A percentile compares a stretch with the other conserved stretches of the same genome.
These are phyloP conservation scores for Camptophora hylomeconis DNA, from an alignment of 2,329 filamentous ascomycete genomes.

Conservation along the genomic window DNA sequence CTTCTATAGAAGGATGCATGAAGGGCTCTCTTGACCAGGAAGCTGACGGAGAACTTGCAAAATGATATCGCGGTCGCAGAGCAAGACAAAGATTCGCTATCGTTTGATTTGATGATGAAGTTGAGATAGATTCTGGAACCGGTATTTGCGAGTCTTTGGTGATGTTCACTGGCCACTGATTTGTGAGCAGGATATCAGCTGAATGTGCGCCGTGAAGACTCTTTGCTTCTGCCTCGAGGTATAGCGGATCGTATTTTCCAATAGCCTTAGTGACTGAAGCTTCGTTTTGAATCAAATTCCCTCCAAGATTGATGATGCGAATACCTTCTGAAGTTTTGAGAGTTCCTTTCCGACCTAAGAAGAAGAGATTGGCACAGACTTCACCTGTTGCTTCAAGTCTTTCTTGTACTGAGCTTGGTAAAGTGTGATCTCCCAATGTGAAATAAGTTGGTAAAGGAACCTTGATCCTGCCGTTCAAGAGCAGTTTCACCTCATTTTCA, in stretches of 20 bases:
- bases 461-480: conserved; percentile 59
- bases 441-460: conserved; percentile 85
- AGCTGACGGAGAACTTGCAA: conserved; percentile 55
- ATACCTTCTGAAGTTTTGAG: conserved; percentile 85
- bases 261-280: conserved; percentile 51
- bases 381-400: conserved; percentile 61
- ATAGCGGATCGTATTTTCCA: conserved; percentile 63
- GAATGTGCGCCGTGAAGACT: conserved; percentile 61
- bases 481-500: conserved; percentile 47
- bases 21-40: conserved; percentile 93
- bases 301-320: conserved; percentile 75
- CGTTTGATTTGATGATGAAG: conserved; percentile 47
- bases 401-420: conserved; percentile 58
- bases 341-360: conserved; percentile 72
- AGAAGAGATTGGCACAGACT: conserved; percentile 83
- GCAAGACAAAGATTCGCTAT: conserved; percentile 65
- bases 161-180: conserved; percentile 69
- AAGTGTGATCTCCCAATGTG: conserved; percentile 57
- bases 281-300: conserved; percentile 45
- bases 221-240: conserved; percentile 65
- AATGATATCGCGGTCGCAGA: conserved; percentile 85
- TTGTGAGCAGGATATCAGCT: conserved; percentile 78
- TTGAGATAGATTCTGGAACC: conserved; percentile 36
- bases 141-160: conserved; percentile 53
- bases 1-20: conserved; percentile 61